Evolutionary conservation across 2,329 filamentous ascomycete genomes (phyloP), one percentile per base, ranked within the genome.

Genomic region (Epichloe uncinata): DNA sequence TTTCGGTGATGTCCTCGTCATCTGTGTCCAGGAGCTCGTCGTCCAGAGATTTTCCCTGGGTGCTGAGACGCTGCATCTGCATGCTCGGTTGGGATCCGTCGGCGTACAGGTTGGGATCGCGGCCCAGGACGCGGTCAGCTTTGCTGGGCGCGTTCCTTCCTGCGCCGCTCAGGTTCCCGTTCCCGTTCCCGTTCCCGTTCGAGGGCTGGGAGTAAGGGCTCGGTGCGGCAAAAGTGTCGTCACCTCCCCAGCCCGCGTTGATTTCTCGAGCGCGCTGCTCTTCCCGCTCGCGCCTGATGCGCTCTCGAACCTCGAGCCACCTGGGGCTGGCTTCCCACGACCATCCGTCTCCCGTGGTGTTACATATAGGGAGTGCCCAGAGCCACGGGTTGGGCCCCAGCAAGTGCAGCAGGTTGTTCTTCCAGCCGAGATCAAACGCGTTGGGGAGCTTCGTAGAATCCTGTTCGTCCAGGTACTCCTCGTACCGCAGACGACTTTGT

Each of bases 261-360:
- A 76, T 68, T 63, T 88, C 84, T 50, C 83, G 71, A 52, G 74
- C 71, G 45, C 75, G 73, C 61, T 87, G 83, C 46, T 76, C 70
- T 48, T 78, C 71, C 43, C 80, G 69, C 53, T 83, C 78, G 11
- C 60, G 57, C 4, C 70, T 68, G n/a, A 89, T 72, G 18, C 71
- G 71, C 5, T 88, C 82, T 42, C 82, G 74, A 4, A 83, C 85
- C 36, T 82, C 80, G 3, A 86, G 55, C 85, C 93, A 98, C 56
- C 79, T 80, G 1, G 79, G 75, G 60, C 82, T 94, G 1, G 90
- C 78, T 60, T 96, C 89, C 93, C 93, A 98, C 42, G 74, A 76
- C 91, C 91, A 98, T 20, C 93, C 93, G 64, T 98, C 87, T 35
- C 91, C 91, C 0, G 81, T 86, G 2, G 89, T 95, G 61, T 85